Evolutionary conservation across 176 grass and related monocot genomes (phyloP), one percentile per base, ranked within the genome.

Genomic region (Areca catechu): DNA sequence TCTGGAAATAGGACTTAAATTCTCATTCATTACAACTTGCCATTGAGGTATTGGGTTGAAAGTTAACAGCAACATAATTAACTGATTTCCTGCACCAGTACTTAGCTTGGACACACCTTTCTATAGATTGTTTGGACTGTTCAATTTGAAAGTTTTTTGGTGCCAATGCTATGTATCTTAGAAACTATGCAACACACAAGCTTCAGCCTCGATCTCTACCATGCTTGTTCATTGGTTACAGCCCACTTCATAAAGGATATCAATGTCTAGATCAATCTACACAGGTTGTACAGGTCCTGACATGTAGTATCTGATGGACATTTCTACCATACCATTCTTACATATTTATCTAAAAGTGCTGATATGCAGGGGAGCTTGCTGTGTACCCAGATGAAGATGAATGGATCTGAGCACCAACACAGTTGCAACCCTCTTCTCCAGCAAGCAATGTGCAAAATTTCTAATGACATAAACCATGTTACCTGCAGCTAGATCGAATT

Each of bases 251-350:
- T 43, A 25, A 58, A 49, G 67, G 54, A 7, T 71, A 59, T 57
- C 14, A 29, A 22, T 71, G 67, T 23, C 18, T 71, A 15, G 5
- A 61, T 61, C 58, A 1, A 6, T 5, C 23, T 20, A 30, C 53
- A 24, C 28, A 14, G 3, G 15, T 1, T 60, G 18, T 71, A 54
- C 15, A 59, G 50, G 18, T 47, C 24, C 37, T 3, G 67, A 59
- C 34, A 57, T 59, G 67, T 71, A 3, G 27, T 24, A 7, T 71
- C 60, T 57, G 52, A 71, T 59, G 67, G 59, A 22, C 12, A 66
- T 28, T 28, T 28, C 27, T 28, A 28, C 27, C 27, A 28, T 5
- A 28, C 4, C 1, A 28, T 28, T 28, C 27, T 28, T 28, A 4
- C 4, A 28, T 28, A 28, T 28, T 28, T 28, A 5, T 28, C 27